A percentile compares a stretch with the other conserved stretches of the same genome.
These are phyloP conservation scores for Aspergillus sojae DNA, from an alignment of 2,329 filamentous ascomycete species.

Conservation along the genomic window DNA sequence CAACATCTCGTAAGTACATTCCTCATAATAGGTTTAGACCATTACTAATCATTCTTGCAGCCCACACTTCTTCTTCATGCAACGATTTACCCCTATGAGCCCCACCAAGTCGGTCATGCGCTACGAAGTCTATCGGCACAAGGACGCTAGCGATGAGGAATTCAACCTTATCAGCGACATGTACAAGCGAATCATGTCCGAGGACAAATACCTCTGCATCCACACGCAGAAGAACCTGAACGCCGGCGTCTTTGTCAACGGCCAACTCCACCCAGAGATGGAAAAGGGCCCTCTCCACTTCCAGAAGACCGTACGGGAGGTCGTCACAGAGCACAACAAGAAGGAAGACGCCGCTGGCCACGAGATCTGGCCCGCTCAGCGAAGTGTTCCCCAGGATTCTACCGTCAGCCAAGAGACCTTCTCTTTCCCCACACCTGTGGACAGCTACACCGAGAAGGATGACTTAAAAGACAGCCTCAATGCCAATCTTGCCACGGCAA, in stretches of 20 bases:
- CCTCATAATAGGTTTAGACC: not conserved
- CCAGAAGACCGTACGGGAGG: constrained; percentile 54
- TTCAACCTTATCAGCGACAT: constrained; percentile 60
- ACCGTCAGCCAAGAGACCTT: constrained; percentile 31
- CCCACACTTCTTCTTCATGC: constrained; percentile 64
- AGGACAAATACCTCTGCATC: constrained; percentile 64
- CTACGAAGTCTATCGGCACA: constrained; percentile 67
- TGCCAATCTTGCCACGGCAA: not conserved
- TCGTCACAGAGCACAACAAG: constrained; percentile 50
- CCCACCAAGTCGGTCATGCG: constrained; percentile 57
- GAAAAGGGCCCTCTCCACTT: constrained; percentile 62
- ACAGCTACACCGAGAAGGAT: constrained; percentile 4
- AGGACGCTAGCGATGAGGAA: constrained; percentile 59
- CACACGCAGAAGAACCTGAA: constrained; percentile 63
- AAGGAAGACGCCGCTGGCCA: constrained; percentile 48
- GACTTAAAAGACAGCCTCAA: not conserved
- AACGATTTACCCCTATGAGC: constrained; percentile 60
- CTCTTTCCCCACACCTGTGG: constrained; percentile 25
- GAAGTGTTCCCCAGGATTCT: constrained; percentile 29
- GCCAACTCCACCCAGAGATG: constrained; percentile 61
- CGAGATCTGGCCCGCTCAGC: constrained; percentile 57
- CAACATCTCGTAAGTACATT: constrained; percentile 32
- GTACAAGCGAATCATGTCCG: constrained; percentile 66
- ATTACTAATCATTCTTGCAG: constrained; percentile 32
- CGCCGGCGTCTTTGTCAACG: constrained; percentile 62